A percentile compares a stretch with the other conserved stretches of the same genome.
Evolutionary conservation across 2,329 filamentous ascomycete species (phyloP).

Genomic region (Septoria petroselini): DNA sequence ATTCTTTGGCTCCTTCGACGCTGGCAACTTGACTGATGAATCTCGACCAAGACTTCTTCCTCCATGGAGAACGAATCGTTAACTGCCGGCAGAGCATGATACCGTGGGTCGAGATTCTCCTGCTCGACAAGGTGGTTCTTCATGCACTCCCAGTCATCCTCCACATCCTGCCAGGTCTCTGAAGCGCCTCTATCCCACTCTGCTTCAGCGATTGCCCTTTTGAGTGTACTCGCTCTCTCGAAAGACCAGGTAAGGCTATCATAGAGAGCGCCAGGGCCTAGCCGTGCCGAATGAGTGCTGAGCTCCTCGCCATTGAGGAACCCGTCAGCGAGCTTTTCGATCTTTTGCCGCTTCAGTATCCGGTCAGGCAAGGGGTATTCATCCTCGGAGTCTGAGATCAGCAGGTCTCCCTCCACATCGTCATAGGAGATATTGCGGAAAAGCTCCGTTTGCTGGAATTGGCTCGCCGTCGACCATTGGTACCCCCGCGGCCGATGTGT

Average conservation of each 20-base stretch:
- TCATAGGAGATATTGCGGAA: slow-evolving; percentile 31
- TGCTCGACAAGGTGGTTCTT: background rate
- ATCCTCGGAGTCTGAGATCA: slow-evolving; percentile 58
- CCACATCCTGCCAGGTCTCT: slow-evolving; percentile 14
- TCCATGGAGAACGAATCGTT: background rate
- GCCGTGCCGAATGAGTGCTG: slow-evolving; percentile 56
- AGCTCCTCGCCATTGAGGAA: slow-evolving; percentile 58
- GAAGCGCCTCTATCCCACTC: slow-evolving; percentile 2
- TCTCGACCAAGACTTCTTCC: slow-evolving; percentile 14
- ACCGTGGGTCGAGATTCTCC: background rate
- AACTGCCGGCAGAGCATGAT: background rate
- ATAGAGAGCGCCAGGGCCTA: slow-evolving; percentile 27
- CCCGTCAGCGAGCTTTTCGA: slow-evolving; percentile 58
- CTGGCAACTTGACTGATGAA: slow-evolving; percentile 23
- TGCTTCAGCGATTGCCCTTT: background rate
- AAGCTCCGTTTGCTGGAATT: slow-evolving; percentile 33
- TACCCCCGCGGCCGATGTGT: slow-evolving; percentile 34
- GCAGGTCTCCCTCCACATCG: slow-evolving; percentile 40
- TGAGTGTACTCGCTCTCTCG: slow-evolving; percentile 40
- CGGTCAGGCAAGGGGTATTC: slow-evolving; percentile 52
- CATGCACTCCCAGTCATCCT: slow-evolving; percentile 23
- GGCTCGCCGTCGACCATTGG: slow-evolving; percentile 32
- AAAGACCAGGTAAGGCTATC: slow-evolving; percentile 16
- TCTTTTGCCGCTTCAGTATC: slow-evolving; percentile 53
- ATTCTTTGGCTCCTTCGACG: slow-evolving; percentile 17